Conservation (phyloP, 306 rosid species). For the Datisca glomerata region DNA sequence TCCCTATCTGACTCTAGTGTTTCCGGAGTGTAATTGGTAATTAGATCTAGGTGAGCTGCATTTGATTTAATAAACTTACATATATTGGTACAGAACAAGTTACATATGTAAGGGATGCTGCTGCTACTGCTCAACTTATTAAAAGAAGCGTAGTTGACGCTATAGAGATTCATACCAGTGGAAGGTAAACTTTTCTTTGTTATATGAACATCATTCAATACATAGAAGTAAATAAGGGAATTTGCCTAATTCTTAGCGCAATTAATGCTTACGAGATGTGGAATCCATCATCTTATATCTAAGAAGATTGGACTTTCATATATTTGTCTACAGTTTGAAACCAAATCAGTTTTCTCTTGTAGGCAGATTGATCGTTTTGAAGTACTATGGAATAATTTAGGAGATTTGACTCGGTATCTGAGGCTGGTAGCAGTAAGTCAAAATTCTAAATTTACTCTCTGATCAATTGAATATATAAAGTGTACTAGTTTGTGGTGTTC, state of each 20-base stretch:
- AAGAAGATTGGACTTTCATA: no score
- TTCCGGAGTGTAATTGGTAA: neutral
- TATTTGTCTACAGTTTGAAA: neutral
- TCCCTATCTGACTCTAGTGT: neutral
- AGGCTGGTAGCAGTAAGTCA: conserved; percentile 60
- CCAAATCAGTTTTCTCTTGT: neutral
- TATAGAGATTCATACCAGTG: conserved; percentile 83
- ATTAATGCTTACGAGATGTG: no score
- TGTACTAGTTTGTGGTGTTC: neutral
- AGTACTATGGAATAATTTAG: conserved; percentile 69
- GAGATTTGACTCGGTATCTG: conserved; percentile 42
- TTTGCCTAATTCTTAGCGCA: no score
- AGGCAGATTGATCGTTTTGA: conserved; percentile 47
- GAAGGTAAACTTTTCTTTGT: conserved; percentile 36
- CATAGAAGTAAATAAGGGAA: no score
- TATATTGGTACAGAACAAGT: conserved; percentile 37
- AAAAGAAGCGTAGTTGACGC: conserved; percentile 60
- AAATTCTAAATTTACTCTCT: conserved; percentile 11
- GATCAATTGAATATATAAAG: neutral
- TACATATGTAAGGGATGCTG: conserved; percentile 62
- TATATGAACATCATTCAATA: no score
- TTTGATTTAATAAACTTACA: conserved; percentile 2
- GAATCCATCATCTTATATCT: no score
- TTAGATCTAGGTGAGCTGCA: neutral
- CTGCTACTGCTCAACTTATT: conserved; percentile 48